Evolutionary conservation across 1,139 yeast genomes (phyloP).

Genomic region (Lodderomyces margitis): DNA sequence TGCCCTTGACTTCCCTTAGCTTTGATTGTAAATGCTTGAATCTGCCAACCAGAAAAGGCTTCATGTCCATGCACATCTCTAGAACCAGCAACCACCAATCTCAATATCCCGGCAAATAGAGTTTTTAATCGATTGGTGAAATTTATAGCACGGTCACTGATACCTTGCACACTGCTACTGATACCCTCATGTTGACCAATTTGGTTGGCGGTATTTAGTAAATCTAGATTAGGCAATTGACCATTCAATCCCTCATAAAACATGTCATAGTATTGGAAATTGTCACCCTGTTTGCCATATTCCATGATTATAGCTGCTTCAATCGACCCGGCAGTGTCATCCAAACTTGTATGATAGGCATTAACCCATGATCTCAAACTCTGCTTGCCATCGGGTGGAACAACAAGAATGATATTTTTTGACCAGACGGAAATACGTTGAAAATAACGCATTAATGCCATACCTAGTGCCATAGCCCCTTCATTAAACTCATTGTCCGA

Average conservation of each 20-base stretch:
- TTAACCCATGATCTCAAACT: conserved; percentile 88
- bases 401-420: conserved; percentile 83
- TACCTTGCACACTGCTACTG: conserved; percentile 63
- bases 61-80: conserved; percentile 69
- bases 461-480: conserved; percentile 76
- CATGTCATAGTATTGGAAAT: conserved; percentile 72
- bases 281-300: conserved; percentile 63
- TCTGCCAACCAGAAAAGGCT: conserved; percentile 94
- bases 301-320: conserved; percentile 91
- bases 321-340: conserved; percentile 90
- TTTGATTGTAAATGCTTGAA: conserved; percentile 80
- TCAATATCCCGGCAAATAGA: conserved; percentile 61
- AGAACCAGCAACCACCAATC: conserved; percentile 69
- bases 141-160: conserved; percentile 45
- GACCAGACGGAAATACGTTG: conserved; percentile 92
- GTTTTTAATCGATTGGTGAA: conserved; percentile 59
- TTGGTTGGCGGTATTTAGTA: conserved; percentile 74
- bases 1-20: conserved; percentile 61
- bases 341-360: conserved; percentile 85
- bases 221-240: conserved; percentile 89
- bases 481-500: conserved; percentile 60
- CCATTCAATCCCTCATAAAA: conserved; percentile 90
- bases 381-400: conserved; percentile 68
- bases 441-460: conserved; percentile 78
- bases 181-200: conserved; percentile 75